Base-by-base conservation (phyloP, 331 rosid species). In the Stylosanthes scabra region DNA sequence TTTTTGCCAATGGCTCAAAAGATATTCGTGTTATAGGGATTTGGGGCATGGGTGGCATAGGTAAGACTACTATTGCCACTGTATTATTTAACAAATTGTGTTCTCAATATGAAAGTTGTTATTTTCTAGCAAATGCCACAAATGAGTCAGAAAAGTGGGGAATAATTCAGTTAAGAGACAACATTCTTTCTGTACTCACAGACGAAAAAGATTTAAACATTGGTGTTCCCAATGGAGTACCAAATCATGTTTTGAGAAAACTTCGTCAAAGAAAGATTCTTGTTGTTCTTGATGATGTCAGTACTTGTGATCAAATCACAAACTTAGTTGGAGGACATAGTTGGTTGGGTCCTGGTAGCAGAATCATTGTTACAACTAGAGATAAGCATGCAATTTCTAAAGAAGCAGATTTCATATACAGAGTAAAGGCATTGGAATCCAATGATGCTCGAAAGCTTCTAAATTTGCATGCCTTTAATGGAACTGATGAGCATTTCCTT, bases 261-360 rank as follows among this genome's bases (percentile, higher is more conserved):
- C 55, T 49, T 49, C 8, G 13, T 1, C 20, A 9, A 12, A 64
- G 27, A 64, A 64, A 64, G 37, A 46, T 68, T 68, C 74, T 68
- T n/a, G 16, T 68, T 37, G 63, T 68, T 51, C 74, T 68, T 14
- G 74, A 68, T 34, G 74, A 55, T 68, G 63, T 68, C 4, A 10
- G 0, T 68, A 11, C 15, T 9, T 6, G 11, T 3, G 49, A 51
- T 27, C 50, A 68, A 20, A 7, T 68, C 11, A 3, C 1, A 51
- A 1, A 34, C 13, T 51, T 52, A 55, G 47, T 14, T 68, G 74
- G 74, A 39, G 34, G 11, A 0, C 49, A 7, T 68, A 1, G 4
- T 52, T 66, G 71, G 71, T 46, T 66, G 34, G 71, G 71, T 6
- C 41, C 25, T 6, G 71, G 71, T 5, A 66, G 63, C 6, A 52